Base-by-base conservation (phyloP, 805 yeast genomes). In the Candida fluviatilis region DNA sequence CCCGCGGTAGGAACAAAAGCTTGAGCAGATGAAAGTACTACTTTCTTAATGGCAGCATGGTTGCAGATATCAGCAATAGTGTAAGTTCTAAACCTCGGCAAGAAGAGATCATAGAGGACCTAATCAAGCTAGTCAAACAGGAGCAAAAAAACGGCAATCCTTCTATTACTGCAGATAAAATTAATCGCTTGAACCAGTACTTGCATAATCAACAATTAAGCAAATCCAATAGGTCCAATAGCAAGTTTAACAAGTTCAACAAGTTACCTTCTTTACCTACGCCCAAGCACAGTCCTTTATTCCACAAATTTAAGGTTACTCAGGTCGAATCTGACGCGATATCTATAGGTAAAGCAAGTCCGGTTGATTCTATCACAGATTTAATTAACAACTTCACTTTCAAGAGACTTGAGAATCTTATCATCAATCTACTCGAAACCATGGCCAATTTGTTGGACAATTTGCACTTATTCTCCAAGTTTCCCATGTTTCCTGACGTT, bases 401-500 rank as follows among this genome's bases (percentile, higher is more conserved):
- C 41, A 62, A 60, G 34, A 50, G 51, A 8, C 26, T 61, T 4
- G 74, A 68, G 46, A 30, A 46, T 10, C 35, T 51, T 1, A 36
- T 64, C 4, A 54, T 68, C 3, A 52, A 51, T 5, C 46, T 60
- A 1, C 45, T 68, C 16, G 74, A 68, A 46, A 51, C 54, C 2
- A 18, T 62, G 26, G 73, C 72, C 23, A 64, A 62, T 35, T 44
- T 68, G 5, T 48, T 68, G 14, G 74, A 68, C 47, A 68, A 66
- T 39, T 52, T 68, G 12, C 72, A 68, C 41, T 58, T 68, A 31
- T 58, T 68, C 21, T 64, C 70, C 31, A 57, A 62, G 39, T 45
- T 68, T 23, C 74, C 74, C 15, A 62, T 66, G 68, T 68, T 68
- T 40, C 74, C 74, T 2, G 47, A 62, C 39, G 43, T 42, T 16